Evolutionary conservation across 2,329 filamentous ascomycete species (phyloP).

Genomic region (Penicillium vulpinum): DNA sequence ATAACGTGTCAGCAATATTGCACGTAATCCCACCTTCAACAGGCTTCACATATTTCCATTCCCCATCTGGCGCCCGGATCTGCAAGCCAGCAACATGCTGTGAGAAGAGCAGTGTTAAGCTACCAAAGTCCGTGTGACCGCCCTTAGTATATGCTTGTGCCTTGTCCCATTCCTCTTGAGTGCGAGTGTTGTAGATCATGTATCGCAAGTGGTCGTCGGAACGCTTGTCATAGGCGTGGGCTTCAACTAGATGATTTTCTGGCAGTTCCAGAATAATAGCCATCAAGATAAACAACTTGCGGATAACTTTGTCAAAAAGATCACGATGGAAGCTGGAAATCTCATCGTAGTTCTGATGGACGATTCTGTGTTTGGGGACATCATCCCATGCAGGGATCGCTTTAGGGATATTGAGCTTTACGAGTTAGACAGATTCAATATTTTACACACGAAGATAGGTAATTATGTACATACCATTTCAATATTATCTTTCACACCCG

Average conservation of each 20-base stretch:
- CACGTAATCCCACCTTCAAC: conserved; percentile 53
- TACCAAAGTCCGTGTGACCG: conserved; percentile 60
- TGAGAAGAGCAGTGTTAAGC: conserved; percentile 57
- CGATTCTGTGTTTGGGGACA: conserved; percentile 37
- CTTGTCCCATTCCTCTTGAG: conserved; percentile 48
- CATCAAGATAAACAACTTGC: conserved; percentile 57
- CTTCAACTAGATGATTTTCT: conserved; percentile 55
- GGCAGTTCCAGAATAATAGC: conserved; percentile 62
- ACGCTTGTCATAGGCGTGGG: conserved; percentile 58
- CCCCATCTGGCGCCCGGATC: conserved; percentile 48
- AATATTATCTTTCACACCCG: conserved; percentile 40
- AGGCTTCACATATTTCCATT: conserved; percentile 55
- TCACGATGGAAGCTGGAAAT: conserved; percentile 57
- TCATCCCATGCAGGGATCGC: conserved; percentile 28
- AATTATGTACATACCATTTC: conserved; percentile 33
- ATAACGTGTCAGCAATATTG: conserved; percentile 53
- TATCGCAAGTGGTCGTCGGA: conserved; percentile 62
- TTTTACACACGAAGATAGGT: fast-evolving
- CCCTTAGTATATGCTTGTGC: conserved; percentile 46
- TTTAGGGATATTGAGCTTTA: conserved; percentile 35
- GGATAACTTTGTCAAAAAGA: conserved; percentile 57
- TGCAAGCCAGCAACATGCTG: conserved; percentile 60
- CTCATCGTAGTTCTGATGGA: conserved; percentile 54
- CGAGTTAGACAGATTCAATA: background rate
- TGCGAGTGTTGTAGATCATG: conserved; percentile 58